phyloP scores from a whole-genome alignment of 1,139 yeast species.

The Arxiozyma telluris region DNA sequence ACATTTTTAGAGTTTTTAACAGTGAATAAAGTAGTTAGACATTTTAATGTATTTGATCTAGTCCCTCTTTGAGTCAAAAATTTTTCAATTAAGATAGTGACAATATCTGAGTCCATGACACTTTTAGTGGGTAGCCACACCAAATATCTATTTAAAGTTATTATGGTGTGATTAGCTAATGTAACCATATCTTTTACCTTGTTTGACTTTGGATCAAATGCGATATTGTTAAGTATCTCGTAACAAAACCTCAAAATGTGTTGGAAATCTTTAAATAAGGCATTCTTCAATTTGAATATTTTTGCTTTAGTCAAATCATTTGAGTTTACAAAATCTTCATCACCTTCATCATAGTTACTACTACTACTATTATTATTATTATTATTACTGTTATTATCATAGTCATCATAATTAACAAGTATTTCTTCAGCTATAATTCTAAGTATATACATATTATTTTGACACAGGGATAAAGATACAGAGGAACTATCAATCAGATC shows the following conservation, averaged over 20 bases:
- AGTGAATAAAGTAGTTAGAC: slow-evolving; percentile 83
- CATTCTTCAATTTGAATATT: slow-evolving; percentile 63
- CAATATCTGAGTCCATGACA: slow-evolving; percentile 74
- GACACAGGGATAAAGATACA: slow-evolving; percentile 84
- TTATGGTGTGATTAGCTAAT: slow-evolving; percentile 69
- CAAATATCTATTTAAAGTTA: slow-evolving; percentile 68
- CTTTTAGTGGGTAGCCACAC: slow-evolving; percentile 89
- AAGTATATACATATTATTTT: slow-evolving; percentile 86
- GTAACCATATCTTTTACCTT: slow-evolving; percentile 41
- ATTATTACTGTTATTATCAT: too few relatives aligned
- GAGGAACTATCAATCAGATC: slow-evolving; percentile 79
- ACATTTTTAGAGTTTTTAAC: slow-evolving; percentile 32
- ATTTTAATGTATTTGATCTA: slow-evolving; percentile 72
- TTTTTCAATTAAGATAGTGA: slow-evolving; percentile 59
- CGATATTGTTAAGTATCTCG: slow-evolving; percentile 50
- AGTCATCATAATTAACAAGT: slow-evolving; percentile 33
- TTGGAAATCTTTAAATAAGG: slow-evolving; percentile 80
- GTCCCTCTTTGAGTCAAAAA: slow-evolving; percentile 70
- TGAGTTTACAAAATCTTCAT: slow-evolving; percentile 48
- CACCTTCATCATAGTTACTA: slow-evolving; percentile 26
- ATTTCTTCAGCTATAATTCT: slow-evolving; percentile 86
- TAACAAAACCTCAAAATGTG: slow-evolving; percentile 84
- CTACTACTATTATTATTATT: too few relatives aligned
- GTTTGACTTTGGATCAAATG: slow-evolving; percentile 37
- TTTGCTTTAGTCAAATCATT: slow-evolving; percentile 95